Base-by-base conservation (phyloP, 1,139 yeast genomes). In the Pichia sp. region DNA sequence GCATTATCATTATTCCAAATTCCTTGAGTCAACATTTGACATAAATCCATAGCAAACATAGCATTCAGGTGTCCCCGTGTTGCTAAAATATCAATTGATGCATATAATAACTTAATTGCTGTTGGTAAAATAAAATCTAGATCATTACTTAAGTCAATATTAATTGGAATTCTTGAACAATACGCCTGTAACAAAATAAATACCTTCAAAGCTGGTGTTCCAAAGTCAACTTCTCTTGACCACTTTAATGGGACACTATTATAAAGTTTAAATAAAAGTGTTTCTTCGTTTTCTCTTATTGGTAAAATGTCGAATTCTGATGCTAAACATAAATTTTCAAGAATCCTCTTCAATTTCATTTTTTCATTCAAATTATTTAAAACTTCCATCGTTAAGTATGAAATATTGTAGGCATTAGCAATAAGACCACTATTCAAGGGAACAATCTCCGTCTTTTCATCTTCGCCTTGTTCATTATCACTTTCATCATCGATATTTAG, bases 21-120 rank as follows among this genome's bases (percentile, higher is more conserved):
- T 0, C 85, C 95, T 64, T 92, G 98, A 0, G 85, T 80, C 12
- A 88, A 68, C 95, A 89, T 86, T 61, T 92, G 98, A 1, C 86
- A 77, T 49, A 90, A 63, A 62, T 92, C 97, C 85, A 92, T 87
- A 0, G 89, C 94, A 46, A 76, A 75, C 55, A 88, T 72, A 0
- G 96, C 89, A 62, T 81, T 85, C 59, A 90, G 67, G 54, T 74
- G 72, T 0, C 97, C 97, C 51, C 87, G 90, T 54, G 90, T 79
- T 0, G 96, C 80, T 40, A 89, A 68, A 1, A 83, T 69, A 63
- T 92, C 97, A 27, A 87, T 82, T 49, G 81, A 70, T 0, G 92
- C 88, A 56, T 80, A 73, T 11, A 87, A 66, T 30, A 89, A 61
- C 4, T 70, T 71, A 42, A 83, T 54, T 0, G 78, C 65, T 43